phyloP scores from a whole-genome alignment of 2,329 filamentous ascomycete species.

The Podosphaera aphanis region DNA sequence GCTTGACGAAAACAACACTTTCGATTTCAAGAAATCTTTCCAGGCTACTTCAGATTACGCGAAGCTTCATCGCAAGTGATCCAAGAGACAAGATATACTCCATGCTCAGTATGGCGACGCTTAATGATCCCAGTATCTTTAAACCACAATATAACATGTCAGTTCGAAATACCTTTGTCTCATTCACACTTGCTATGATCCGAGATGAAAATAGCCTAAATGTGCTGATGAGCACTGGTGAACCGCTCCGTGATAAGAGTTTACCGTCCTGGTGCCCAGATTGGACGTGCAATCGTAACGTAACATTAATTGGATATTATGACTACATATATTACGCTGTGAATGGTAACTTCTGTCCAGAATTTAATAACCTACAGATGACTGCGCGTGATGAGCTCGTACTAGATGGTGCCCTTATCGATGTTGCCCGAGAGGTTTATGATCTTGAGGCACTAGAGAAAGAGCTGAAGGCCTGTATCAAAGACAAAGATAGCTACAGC shows the following conservation, averaged over 20 bases:
- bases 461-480: neutral
- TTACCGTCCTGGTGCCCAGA: slow-evolving; percentile 1
- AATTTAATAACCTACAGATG: neutral
- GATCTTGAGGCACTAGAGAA: neutral
- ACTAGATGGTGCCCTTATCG: neutral
- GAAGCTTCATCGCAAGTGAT: neutral
- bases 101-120: neutral
- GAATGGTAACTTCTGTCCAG: neutral
- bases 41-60: neutral
- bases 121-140: neutral
- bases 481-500: neutral
- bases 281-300: neutral
- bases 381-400: neutral
- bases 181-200: neutral
- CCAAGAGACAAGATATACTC: slow-evolving; percentile 1
- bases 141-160: neutral
- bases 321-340: neutral
- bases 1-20: neutral
- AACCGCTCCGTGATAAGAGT: neutral
- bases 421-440: neutral
- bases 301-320: neutral
- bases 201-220: neutral
- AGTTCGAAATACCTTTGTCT: neutral
- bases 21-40: neutral
- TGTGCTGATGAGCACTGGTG: neutral